phyloP scores from a whole-genome alignment of 495 filamentous ascomycete genomes.

The Penicillium maclennaniae region DNA sequence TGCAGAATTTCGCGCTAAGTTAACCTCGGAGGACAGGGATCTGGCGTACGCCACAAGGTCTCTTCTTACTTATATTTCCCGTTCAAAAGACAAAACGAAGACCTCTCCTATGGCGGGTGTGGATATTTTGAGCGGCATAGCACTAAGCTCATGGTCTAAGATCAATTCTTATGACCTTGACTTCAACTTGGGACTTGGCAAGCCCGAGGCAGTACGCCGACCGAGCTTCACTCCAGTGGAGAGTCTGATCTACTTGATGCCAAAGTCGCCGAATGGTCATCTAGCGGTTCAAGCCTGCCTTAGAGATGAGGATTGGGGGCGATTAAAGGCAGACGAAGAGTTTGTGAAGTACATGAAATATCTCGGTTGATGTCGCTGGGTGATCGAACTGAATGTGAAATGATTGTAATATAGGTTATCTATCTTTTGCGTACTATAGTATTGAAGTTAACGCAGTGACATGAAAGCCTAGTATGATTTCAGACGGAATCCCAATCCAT shows the following conservation, averaged over 20 bases:
- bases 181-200: conserved; percentile 48
- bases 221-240: conserved; percentile 46
- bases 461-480: background rate
- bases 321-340: conserved; percentile 33
- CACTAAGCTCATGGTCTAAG: conserved; percentile 54
- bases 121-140: conserved; percentile 38
- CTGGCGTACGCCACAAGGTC: conserved; percentile 35
- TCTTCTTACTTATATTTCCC: conserved; percentile 38
- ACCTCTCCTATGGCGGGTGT: conserved; percentile 25
- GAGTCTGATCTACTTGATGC: conserved; percentile 45
- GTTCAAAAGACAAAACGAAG: conserved; percentile 27
- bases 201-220: conserved; percentile 45
- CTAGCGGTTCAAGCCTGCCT: conserved; percentile 42
- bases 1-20: conserved; percentile 38
- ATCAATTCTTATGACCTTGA: conserved; percentile 42
- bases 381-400: background rate
- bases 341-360: conserved; percentile 34
- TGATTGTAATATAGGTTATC: too few relatives aligned
- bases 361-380: conserved; percentile 21
- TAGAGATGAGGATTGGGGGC: conserved; percentile 41
- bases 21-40: conserved; percentile 36
- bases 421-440: too few relatives aligned
- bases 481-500: background rate
- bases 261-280: conserved; percentile 35
- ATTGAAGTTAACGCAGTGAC: background rate